These are phyloP conservation scores for Cyclotella kingstonii DNA, from an alignment of 108 stramenopile genomes.

Conservation along the genomic window DNA sequence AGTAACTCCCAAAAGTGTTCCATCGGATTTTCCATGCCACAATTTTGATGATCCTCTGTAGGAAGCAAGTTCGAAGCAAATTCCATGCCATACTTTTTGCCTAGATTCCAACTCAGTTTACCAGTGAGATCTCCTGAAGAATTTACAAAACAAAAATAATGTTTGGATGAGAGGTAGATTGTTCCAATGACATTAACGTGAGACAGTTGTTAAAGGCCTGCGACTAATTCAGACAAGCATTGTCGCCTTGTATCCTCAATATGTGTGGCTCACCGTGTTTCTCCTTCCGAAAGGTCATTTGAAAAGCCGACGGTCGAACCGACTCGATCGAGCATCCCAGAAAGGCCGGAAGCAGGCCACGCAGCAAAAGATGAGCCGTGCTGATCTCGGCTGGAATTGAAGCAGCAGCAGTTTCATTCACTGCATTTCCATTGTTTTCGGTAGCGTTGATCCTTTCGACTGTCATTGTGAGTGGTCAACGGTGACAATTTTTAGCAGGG, in stretches of 20 bases:
- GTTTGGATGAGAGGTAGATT: background rate
- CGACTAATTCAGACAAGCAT: background rate
- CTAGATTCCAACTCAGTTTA: slow-evolving; percentile 56
- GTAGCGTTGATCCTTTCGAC: background rate
- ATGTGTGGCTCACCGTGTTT: no score
- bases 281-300: slow-evolving; percentile 80
- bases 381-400: slow-evolving; percentile 51
- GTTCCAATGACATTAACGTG: background rate
- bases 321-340: slow-evolving; percentile 30
- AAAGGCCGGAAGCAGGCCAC: slow-evolving; percentile 55
- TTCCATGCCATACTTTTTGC: slow-evolving; percentile 57
- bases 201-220: no score
- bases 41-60: slow-evolving; percentile 18
- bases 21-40: background rate
- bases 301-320: slow-evolving; percentile 48
- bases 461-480: background rate
- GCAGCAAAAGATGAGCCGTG: slow-evolving; percentile 63
- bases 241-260: slow-evolving; percentile 12
- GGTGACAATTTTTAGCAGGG: background rate
- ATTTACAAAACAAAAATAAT: background rate
- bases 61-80: slow-evolving; percentile 17
- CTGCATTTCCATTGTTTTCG: slow-evolving; percentile 7
- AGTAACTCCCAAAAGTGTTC: slow-evolving; percentile 46
- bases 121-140: slow-evolving; percentile 41
- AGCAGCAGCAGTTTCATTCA: no score